Percentiles rank a stretch among this genome's conserved stretches.
These are phyloP conservation scores for Neofusicoccum ribis DNA, from an alignment of 2,329 filamentous ascomycete genomes.

Conservation along the genomic window DNA sequence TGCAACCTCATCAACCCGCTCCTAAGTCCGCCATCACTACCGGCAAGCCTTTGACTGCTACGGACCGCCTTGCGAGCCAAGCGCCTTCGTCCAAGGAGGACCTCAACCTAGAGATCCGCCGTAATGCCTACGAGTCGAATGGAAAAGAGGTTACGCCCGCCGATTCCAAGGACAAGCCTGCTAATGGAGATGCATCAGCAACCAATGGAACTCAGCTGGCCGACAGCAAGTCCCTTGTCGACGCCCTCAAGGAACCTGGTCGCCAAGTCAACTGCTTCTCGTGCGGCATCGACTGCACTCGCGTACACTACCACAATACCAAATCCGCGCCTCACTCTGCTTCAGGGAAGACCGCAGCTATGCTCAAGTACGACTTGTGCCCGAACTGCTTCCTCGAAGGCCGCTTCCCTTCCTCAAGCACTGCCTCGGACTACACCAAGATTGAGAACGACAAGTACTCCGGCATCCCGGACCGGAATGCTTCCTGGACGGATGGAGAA, in stretches of 20 bases:
- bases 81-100: slow-evolving; percentile 71
- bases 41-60: slow-evolving; percentile 64
- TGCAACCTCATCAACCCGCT: slow-evolving; percentile 93
- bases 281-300: slow-evolving; percentile 86
- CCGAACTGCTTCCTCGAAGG: slow-evolving; percentile 86
- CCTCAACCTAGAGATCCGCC: slow-evolving; percentile 86
- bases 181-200: slow-evolving; percentile 61
- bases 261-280: slow-evolving; percentile 79
- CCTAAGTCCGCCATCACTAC: slow-evolving; percentile 65
- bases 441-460: slow-evolving; percentile 86
- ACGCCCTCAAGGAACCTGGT: slow-evolving; percentile 61
- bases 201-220: slow-evolving; percentile 67
- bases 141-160: slow-evolving; percentile 78
- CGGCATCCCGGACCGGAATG: slow-evolving; percentile 75
- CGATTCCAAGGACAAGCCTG: slow-evolving; percentile 63
- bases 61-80: slow-evolving; percentile 69
- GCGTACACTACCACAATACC: slow-evolving; percentile 69
- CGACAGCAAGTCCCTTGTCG: slow-evolving; percentile 63
- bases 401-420: slow-evolving; percentile 77
- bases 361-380: slow-evolving; percentile 82
- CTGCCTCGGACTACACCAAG: slow-evolving; percentile 79
- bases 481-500: slow-evolving; percentile 89
- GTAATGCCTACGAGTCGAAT: slow-evolving; percentile 92
- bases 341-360: slow-evolving; percentile 54
- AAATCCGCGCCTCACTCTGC: slow-evolving; percentile 55